phyloP scores from a whole-genome alignment of 148 eudicot genomes.

The Diospyros kaki region DNA sequence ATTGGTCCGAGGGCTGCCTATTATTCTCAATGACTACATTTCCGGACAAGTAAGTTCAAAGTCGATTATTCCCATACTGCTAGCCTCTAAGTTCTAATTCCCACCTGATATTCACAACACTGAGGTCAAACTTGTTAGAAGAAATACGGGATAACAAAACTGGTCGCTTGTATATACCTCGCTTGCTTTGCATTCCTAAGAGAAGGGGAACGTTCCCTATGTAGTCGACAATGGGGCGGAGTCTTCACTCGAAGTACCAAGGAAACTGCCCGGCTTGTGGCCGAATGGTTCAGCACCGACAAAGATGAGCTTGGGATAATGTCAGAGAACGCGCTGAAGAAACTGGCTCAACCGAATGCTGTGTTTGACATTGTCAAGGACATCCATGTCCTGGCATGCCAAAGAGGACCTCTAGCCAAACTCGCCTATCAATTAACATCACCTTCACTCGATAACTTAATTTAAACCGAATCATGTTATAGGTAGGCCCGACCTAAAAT shows the following conservation, averaged over 20 bases:
- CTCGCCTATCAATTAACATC: constrained; percentile 77
- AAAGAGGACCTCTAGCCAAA: constrained; percentile 74
- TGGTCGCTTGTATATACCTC: too few species aligned
- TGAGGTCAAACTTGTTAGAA: too few species aligned
- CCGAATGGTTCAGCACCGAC: constrained; percentile 87
- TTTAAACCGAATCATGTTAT: neutral
- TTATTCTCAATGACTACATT: constrained; percentile 91
- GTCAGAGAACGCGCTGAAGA: constrained; percentile 74
- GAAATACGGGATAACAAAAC: too few species aligned
- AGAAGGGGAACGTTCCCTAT: constrained; percentile 91
- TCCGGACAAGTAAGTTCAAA: constrained; percentile 81
- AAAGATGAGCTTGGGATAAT: constrained; percentile 55
- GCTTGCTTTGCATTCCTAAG: constrained; percentile 34
- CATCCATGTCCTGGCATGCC: constrained; percentile 71
- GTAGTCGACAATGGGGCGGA: constrained; percentile 91
- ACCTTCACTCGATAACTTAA: constrained; percentile 62
- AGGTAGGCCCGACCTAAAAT: neutral
- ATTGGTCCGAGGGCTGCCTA: constrained; percentile 94
- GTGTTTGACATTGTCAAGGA: constrained; percentile 94
- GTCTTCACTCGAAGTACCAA: constrained; percentile 83
- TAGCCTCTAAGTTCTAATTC: too few species aligned
- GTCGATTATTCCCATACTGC: neutral
- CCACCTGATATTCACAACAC: too few species aligned
- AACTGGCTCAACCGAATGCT: constrained; percentile 84
- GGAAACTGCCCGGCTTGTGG: constrained; percentile 74